Evolutionary conservation across 2,329 filamentous ascomycete species (phyloP), one percentile per base, ranked within the genome.

Genomic region (Exophiala lecanii-corni): DNA sequence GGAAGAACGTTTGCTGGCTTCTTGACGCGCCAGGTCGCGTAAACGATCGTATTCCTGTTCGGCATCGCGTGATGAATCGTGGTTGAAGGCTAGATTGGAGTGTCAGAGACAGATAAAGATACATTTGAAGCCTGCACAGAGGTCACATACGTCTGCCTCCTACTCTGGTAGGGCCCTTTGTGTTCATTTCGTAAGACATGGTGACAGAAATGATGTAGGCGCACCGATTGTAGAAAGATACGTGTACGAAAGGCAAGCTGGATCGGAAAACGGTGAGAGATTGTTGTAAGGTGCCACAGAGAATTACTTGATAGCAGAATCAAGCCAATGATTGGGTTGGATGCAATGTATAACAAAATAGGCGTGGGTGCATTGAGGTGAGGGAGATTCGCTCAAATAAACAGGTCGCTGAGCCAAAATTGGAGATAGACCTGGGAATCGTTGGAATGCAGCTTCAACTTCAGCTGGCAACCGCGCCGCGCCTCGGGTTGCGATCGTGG

Each of bases 31-130:
- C 13, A 89, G 75, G 55, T 84, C 82, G 59, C 92, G 87, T 33
- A 97, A 77, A 41, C 87, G 85, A 63, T 97, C 89, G 67, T 97
- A 97, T 69, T 97, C 89, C 55, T 75, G 79, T 71, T 97, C 89
- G 42, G 79, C 73, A 46, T 82, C 75, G 55, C 71, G 70, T 60
- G 78, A 79, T 55, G 81, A 73, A 46, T 74, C 75, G 63, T 88
- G 82, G 66, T 82, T 86, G 71, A 91, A 87, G 65, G 84, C 86
- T 89, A 36, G 5, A 26, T 2, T 4, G 9, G 32, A 18, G 23
- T n/a, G 32, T 43, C 20, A 51, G 45, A 33, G 10, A 7, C 12
- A 10, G 7, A 16, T 23, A 17, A 21, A n/a, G n/a, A n/a, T n/a
- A 18, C n/a, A 10, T 5, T 5, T 31, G 9, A 10, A 12, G 35